Conservation (phyloP, 202 grass and related monocot genomes). For the Bolboschoenoplectus hybrid region DNA sequence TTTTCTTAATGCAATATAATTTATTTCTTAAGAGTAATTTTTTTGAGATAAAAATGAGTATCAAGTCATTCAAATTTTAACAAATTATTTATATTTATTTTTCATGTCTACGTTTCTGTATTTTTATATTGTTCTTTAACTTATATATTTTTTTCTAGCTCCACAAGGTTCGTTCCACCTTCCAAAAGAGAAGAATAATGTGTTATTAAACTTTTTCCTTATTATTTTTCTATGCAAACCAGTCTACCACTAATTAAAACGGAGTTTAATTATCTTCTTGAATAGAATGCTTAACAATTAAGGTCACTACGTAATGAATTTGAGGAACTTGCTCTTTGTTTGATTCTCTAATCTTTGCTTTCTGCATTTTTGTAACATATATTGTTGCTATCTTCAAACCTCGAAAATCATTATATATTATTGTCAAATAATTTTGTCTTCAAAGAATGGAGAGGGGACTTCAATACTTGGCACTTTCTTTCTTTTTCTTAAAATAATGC, state of each 20-base stretch:
- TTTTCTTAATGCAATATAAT: no score
- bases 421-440: background rate
- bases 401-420: constrained; percentile 12
- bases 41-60: no score
- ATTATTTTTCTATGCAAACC: background rate
- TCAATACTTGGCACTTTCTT: background rate
- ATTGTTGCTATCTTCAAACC: background rate
- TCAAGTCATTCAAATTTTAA: background rate
- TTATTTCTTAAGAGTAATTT: no score
- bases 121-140: background rate
- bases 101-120: background rate
- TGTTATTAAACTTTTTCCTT: background rate
- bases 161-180: background rate
- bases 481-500: background rate
- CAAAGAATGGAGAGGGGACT: constrained; percentile 16
- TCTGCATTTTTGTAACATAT: background rate
- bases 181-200: no score
- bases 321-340: background rate
- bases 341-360: background rate
- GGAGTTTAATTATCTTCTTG: background rate
- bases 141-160: background rate
- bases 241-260: background rate
- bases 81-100: background rate
- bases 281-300: constrained; percentile 23
- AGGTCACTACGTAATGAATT: background rate